phyloP scores from a whole-genome alignment of 2,329 filamentous ascomycete genomes.

The Penicillium sclerotigenum region DNA sequence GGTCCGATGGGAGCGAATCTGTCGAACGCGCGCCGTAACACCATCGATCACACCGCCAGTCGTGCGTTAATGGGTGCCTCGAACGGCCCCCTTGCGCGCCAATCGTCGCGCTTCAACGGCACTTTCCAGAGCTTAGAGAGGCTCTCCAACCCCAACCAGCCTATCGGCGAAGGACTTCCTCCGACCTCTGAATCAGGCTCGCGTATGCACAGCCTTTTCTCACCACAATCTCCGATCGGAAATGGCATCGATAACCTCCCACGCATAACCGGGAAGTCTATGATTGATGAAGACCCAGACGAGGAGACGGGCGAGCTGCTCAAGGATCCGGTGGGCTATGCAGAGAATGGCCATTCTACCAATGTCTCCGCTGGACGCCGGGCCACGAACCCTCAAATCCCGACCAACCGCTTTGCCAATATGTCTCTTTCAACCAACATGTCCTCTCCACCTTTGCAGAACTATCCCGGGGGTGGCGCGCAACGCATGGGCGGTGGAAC shows the following conservation, averaged over 20 bases:
- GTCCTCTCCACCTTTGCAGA: slow-evolving; percentile 55
- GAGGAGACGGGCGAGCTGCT: slow-evolving; percentile 62
- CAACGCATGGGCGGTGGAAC: slow-evolving; percentile 49
- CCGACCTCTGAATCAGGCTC: slow-evolving; percentile 48
- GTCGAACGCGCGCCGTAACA: slow-evolving; percentile 46
- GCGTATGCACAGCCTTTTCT: slow-evolving; percentile 57
- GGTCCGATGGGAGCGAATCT: slow-evolving; percentile 35
- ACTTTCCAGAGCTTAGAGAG: slow-evolving; percentile 60
- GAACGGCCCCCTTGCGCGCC: slow-evolving; percentile 47
- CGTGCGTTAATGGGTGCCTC: slow-evolving; percentile 34
- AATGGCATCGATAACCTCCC: slow-evolving; percentile 52
- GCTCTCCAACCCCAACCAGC: slow-evolving; percentile 49
- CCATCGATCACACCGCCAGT: slow-evolving; percentile 50
- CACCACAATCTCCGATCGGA: slow-evolving; percentile 58
- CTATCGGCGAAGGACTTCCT: slow-evolving; percentile 53
- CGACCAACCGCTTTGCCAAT: slow-evolving; percentile 64
- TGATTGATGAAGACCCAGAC: slow-evolving; percentile 63
- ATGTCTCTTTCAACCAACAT: slow-evolving; percentile 70
- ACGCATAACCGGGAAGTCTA: slow-evolving; percentile 57
- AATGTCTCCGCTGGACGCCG: slow-evolving; percentile 52
- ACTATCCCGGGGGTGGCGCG: slow-evolving; percentile 50
- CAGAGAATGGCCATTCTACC: slow-evolving; percentile 62
- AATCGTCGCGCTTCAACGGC: slow-evolving; percentile 59
- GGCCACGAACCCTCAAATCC: slow-evolving; percentile 69
- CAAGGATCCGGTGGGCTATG: slow-evolving; percentile 63